Evolutionary conservation across 306 rosid genomes (phyloP).

Genomic region (Pyrus pyrifolia): DNA sequence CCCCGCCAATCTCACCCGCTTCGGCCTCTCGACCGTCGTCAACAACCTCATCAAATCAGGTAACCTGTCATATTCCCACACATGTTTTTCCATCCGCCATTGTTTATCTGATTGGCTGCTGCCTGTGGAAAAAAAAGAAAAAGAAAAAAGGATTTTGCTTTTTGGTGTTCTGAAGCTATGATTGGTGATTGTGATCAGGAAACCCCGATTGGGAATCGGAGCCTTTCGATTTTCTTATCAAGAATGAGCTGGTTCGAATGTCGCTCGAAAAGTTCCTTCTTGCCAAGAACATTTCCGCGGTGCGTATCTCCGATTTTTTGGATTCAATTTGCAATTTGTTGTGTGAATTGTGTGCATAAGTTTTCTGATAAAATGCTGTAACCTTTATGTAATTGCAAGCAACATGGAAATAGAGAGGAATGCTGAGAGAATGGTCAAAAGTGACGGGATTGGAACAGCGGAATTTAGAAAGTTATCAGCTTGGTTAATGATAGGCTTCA

Average conservation of each 20-base stretch:
- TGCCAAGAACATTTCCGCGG: slow-evolving; percentile 80
- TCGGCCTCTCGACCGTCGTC: slow-evolving; percentile 72
- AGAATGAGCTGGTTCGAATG: slow-evolving; percentile 85
- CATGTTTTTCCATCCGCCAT: neutral
- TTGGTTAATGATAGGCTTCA: too few relatives aligned
- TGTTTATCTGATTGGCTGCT: neutral
- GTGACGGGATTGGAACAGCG: neutral
- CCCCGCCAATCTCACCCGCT: slow-evolving; percentile 64
- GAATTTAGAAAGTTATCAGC: neutral
- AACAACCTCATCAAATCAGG: slow-evolving; percentile 61
- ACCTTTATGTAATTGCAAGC: neutral
- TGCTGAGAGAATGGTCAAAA: neutral
- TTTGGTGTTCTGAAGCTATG: neutral
- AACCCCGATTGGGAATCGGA: slow-evolving; percentile 52
- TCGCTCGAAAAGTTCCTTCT: slow-evolving; percentile 79
- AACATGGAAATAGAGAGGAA: neutral
- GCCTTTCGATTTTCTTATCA: slow-evolving; percentile 80
- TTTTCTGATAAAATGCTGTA: neutral
- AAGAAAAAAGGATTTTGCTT: too few relatives aligned
- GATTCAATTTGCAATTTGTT: neutral
- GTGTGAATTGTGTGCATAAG: neutral
- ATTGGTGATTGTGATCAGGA: slow-evolving; percentile 19
- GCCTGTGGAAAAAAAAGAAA: too few relatives aligned
- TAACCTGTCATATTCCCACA: neutral
- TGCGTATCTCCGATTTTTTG: slow-evolving; percentile 7